A percentile compares a stretch with the other conserved stretches of the same genome.
Evolutionary conservation across 441 rosid genomes (phyloP).

Genomic region (Euphorbia schlechtendalii): DNA sequence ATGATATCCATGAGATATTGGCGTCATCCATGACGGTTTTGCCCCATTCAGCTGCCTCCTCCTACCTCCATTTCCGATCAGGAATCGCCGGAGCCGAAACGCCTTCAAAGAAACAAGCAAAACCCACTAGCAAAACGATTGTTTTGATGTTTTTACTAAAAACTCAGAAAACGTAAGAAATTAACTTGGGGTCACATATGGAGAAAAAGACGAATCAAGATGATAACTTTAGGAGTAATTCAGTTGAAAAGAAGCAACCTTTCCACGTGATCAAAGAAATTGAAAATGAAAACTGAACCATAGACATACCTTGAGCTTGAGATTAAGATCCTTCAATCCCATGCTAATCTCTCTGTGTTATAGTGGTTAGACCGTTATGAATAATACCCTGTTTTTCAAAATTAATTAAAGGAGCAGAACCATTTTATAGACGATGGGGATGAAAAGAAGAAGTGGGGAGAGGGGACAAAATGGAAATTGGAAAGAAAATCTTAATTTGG

Average conservation of each 20-base stretch:
- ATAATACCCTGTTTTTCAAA: not conserved
- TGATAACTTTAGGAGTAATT: not conserved
- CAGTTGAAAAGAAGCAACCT: not conserved
- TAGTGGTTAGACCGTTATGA: not conserved
- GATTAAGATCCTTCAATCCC: constrained; percentile 11
- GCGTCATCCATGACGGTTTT: constrained; percentile 54
- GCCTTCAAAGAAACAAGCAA: constrained; percentile 26
- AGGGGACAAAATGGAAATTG: not conserved
- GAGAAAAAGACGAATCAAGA: not conserved
- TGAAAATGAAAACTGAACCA: not conserved
- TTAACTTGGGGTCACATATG: too few species aligned
- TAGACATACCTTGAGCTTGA: constrained; percentile 17
- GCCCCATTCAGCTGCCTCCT: constrained; percentile 18
- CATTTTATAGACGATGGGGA: not conserved
- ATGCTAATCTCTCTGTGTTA: not conserved
- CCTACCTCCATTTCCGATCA: constrained; percentile 26
- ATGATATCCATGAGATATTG: constrained; percentile 60
- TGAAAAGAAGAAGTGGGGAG: not conserved
- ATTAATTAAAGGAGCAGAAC: not conserved
- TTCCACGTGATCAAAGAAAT: not conserved
- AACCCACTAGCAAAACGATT: not conserved
- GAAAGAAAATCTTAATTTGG: not conserved
- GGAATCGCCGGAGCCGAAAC: constrained; percentile 36
- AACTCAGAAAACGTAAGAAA: too few species aligned
- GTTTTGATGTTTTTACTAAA: too few species aligned